Percentiles rank a stretch among this genome's conserved stretches.
phyloP scores from a whole-genome alignment of 2,329 filamentous ascomycete species.

The Grosmannia clavigera region DNA sequence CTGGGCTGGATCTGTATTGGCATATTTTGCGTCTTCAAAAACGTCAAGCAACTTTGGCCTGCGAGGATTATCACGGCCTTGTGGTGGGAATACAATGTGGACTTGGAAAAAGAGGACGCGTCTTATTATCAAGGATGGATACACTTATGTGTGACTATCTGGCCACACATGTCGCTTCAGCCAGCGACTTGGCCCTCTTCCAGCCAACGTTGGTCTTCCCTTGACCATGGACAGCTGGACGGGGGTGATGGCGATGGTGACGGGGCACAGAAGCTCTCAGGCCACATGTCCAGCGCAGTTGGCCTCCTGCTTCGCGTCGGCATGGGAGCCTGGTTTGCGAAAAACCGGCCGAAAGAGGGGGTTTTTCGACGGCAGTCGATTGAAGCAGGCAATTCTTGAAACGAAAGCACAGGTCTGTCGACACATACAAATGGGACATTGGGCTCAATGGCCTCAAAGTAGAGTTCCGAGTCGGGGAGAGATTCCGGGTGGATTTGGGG shows the following conservation, averaged over 20 bases:
- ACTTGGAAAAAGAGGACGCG: not conserved
- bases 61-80: not conserved
- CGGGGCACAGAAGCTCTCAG: not conserved
- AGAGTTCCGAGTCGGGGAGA: not conserved
- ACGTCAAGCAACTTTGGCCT: not conserved
- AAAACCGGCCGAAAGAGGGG: not conserved
- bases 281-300: constrained; percentile 1
- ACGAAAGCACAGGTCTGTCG: not conserved
- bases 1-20: not conserved
- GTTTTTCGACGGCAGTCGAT: not conserved
- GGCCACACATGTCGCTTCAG: too few species aligned
- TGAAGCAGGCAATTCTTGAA: not conserved
- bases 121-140: not conserved
- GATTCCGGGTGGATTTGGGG: not conserved
- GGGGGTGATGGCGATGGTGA: too few species aligned
- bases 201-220: too few species aligned
- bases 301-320: not conserved
- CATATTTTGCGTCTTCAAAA: not conserved
- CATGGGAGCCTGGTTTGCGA: not conserved
- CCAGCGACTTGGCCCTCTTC: too few species aligned
- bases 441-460: not conserved
- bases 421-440: not conserved
- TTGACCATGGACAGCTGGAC: too few species aligned
- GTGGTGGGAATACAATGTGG: not conserved
- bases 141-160: not conserved